Evolutionary conservation across 1,139 yeast species (phyloP).

Genomic region (Entelexis paramagnoliae): DNA sequence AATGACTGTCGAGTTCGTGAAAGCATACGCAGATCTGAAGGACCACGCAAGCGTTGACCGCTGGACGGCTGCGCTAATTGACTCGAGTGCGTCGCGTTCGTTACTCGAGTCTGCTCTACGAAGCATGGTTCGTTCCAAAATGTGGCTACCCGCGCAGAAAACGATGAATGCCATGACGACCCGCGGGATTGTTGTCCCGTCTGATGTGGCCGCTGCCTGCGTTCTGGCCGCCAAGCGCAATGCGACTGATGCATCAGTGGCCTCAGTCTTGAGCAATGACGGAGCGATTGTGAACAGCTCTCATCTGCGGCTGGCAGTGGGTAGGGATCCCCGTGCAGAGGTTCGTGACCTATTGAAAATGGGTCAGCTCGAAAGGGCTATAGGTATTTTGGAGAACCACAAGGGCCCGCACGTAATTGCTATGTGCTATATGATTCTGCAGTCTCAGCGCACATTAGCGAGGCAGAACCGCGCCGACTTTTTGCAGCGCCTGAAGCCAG

Average conservation of each 20-base stretch:
- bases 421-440: slow-evolving; percentile 2
- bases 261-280: slow-evolving; percentile 10
- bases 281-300: slow-evolving; percentile 12
- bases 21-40: slow-evolving; percentile 3
- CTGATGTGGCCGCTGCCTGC: slow-evolving; percentile 6
- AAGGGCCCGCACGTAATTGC: slow-evolving; percentile 6
- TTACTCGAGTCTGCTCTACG: background rate
- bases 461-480: background rate
- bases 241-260: background rate
- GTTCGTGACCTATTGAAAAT: background rate
- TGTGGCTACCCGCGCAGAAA: slow-evolving; percentile 12
- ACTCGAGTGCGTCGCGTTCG: background rate
- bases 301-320: background rate
- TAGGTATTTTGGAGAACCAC: background rate
- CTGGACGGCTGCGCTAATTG: slow-evolving; percentile 7
- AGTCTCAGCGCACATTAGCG: background rate
- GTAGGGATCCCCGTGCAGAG: background rate
- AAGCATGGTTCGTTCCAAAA: background rate
- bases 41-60: background rate
- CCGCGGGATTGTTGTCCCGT: background rate
- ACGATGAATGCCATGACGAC: slow-evolving; percentile 6
- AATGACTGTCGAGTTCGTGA: slow-evolving; percentile 5
- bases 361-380: background rate
- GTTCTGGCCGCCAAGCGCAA: background rate
- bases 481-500: background rate